Evolutionary conservation across 1,284 basidiomycete genomes (phyloP).

Genomic region (Cronartium ribicola): DNA sequence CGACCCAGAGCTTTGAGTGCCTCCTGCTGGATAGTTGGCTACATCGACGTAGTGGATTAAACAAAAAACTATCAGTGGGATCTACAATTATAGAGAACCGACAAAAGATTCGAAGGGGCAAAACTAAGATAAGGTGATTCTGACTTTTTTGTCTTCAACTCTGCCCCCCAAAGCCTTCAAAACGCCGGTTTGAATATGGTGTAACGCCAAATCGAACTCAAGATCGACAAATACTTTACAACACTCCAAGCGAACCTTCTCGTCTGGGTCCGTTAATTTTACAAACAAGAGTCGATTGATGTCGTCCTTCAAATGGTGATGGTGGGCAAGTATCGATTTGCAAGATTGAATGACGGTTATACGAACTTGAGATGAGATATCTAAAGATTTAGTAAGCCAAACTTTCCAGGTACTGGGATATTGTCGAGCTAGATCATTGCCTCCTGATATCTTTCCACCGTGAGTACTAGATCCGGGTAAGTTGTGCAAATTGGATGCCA

Average conservation of each 20-base stretch:
- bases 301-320: conserved; percentile 65
- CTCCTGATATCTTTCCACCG: not conserved
- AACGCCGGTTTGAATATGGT: conserved; percentile 67
- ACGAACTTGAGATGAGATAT: conserved; percentile 69
- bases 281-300: conserved; percentile 67
- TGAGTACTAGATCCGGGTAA: conserved; percentile 11
- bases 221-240: conserved; percentile 76
- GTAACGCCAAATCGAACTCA: conserved; percentile 83
- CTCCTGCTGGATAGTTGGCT: conserved; percentile 74
- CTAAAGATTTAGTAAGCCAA: conserved; percentile 76
- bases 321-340: conserved; percentile 62
- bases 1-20: conserved; percentile 73
- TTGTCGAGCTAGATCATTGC: conserved; percentile 64
- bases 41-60: conserved; percentile 8
- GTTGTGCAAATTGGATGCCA: conserved; percentile 54
- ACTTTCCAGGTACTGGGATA: conserved; percentile 79
- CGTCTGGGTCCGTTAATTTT: conserved; percentile 81
- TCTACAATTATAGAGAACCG: conserved; percentile 1
- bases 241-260: conserved; percentile 77
- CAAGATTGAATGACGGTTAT: conserved; percentile 72
- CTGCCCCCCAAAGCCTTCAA: conserved; percentile 67
- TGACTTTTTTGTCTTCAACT: conserved; percentile 78
- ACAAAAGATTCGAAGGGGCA: not conserved
- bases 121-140: conserved; percentile 34
- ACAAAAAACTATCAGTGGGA: not conserved